Evolutionary conservation across 345 rosid genomes (phyloP), one percentile per base, ranked within the genome.

Genomic region (rapeseed (Brassica napus)): DNA sequence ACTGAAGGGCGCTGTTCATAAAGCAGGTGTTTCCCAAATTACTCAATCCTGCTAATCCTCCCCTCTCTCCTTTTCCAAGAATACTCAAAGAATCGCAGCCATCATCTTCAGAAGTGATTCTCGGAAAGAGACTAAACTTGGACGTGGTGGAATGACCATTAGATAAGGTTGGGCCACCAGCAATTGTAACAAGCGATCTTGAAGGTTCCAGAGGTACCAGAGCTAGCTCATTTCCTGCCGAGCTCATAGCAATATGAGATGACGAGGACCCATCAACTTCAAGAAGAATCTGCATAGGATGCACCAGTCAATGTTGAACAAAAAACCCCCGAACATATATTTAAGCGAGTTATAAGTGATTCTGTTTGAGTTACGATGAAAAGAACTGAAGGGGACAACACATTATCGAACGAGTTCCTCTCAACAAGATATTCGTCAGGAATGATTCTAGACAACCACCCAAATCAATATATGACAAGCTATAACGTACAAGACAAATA

Each of bases 1-100:
- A 95, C 42, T 95, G 99, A 77, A 95, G 81, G 77, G 98, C 90
- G 70, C 99, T 93, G 77, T 93, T 95, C 99, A 95, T 95, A 77
- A 95, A 95, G 86, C 99, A 95, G 75, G 99, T 95, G 72, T 95
- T 95, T 70, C 99, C 99, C 82, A 95, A 82, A 81, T 95, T 95
- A 81, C 86, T 93, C 83, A 95, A 82, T 74, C 99, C 99, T 75
- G 94, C 96, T 83, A 95, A 87, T 79, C 99, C 99, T 54, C 89
- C 90, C 71, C 69, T 86, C 85, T 89, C 97, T 59, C 75, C 92
- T 80, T 85, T 93, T 75, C 80, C 91, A 68, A 39, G 80, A 79
- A 1, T 30, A 65, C 73, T 65, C 16, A 80, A 71, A 14, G 82
- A 79, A 78, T 84, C 88, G 61, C 77, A 79, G 31, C 86, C 84